Evolutionary conservation across 768 basidiomycete genomes (phyloP).

Genomic region (Myochromella boudieri): DNA sequence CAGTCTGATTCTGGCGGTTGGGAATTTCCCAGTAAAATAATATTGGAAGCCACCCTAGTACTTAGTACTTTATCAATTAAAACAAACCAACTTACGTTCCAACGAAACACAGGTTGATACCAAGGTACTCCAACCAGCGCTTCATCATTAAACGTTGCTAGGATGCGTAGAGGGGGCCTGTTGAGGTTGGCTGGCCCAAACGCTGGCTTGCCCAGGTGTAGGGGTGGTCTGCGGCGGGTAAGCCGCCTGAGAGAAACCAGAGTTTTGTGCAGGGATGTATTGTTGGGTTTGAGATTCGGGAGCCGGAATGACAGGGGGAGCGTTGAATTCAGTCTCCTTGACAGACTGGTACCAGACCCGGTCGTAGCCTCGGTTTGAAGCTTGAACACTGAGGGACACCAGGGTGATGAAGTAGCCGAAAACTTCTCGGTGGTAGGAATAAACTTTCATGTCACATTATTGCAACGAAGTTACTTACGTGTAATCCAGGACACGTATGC

Average conservation of each 20-base stretch:
- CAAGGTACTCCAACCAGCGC: too few relatives aligned
- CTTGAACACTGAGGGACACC: conserved; percentile 28
- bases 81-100: too few relatives aligned
- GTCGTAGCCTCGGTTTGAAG: conserved; percentile 30
- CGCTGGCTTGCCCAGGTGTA: conserved; percentile 5
- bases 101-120: too few relatives aligned
- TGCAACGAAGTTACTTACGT: too few relatives aligned
- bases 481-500: conserved; percentile 42
- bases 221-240: conserved; percentile 12
- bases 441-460: too few relatives aligned
- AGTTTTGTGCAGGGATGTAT: conserved; percentile 6
- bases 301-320: conserved; percentile 13
- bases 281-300: conserved; percentile 4
- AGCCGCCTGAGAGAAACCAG: conserved; percentile 3
- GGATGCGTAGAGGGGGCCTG: too few relatives aligned
- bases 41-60: too few relatives aligned
- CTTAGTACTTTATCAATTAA: too few relatives aligned
- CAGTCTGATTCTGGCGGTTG: too few relatives aligned
- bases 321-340: conserved; percentile 32
- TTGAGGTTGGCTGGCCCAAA: conserved; percentile 16
- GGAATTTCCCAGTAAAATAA: too few relatives aligned
- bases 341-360: conserved; percentile 36
- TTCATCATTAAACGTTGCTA: too few relatives aligned
- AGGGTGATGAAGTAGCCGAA: conserved; percentile 32
- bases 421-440: too few relatives aligned